These are phyloP conservation scores for Tricholomella constricta DNA, from an alignment of 768 basidiomycete species.

Conservation along the genomic window DNA sequence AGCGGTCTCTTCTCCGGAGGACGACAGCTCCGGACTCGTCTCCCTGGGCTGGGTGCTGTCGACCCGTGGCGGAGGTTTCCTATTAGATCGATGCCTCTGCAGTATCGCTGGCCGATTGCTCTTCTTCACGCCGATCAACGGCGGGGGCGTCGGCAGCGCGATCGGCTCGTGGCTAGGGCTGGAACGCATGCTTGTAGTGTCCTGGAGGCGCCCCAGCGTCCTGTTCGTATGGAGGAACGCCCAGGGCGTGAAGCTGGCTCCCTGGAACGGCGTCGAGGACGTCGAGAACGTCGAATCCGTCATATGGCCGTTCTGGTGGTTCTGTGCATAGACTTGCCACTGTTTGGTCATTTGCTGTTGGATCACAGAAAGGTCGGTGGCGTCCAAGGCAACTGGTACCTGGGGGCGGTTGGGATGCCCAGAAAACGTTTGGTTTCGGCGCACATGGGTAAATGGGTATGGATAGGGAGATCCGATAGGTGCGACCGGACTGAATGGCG, in stretches of 20 bases:
- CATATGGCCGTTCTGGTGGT: constrained; percentile 54
- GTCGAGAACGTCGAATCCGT: constrained; percentile 80
- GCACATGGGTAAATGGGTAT: constrained; percentile 74
- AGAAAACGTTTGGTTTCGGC: constrained; percentile 48
- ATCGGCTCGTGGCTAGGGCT: constrained; percentile 74
- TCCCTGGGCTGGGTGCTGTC: constrained; percentile 84
- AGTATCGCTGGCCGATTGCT: constrained; percentile 16
- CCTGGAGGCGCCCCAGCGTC: constrained; percentile 45
- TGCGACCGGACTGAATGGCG: constrained; percentile 52
- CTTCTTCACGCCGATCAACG: constrained; percentile 49
- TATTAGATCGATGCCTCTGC: constrained; percentile 29
- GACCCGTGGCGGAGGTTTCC: constrained; percentile 74
- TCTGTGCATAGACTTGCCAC: constrained; percentile 79
- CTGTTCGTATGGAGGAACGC: constrained; percentile 63
- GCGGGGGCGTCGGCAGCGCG: constrained; percentile 50
- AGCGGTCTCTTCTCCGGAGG: constrained; percentile 78
- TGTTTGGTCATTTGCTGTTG: constrained; percentile 74
- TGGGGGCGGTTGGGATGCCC: constrained; percentile 34
- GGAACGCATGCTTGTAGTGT: constrained; percentile 64
- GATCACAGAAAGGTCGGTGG: constrained; percentile 49
- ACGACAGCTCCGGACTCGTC: constrained; percentile 76
- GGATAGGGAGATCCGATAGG: constrained; percentile 79
- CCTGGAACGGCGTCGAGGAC: constrained; percentile 72
- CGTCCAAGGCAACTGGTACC: constrained; percentile 37
- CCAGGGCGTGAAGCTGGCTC: constrained; percentile 68